Percentiles rank a stretch among this genome's conserved stretches.
Evolutionary conservation across 2,329 filamentous ascomycete genomes (phyloP).

Genomic region (Clonostachys chloroleuca): DNA sequence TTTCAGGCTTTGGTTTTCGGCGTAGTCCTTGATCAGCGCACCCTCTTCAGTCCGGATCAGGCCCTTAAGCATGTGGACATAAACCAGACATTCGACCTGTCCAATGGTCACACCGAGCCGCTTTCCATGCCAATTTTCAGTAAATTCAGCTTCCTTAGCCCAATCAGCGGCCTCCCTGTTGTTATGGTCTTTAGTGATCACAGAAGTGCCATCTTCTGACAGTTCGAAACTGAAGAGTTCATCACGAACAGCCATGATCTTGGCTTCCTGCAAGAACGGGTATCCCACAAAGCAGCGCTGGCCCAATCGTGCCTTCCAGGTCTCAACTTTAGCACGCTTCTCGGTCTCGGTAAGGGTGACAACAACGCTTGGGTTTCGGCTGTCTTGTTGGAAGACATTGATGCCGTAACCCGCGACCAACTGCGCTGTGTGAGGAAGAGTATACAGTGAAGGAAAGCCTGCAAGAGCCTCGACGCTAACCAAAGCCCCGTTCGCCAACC

Average conservation of each 20-base stretch:
- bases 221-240: conserved; percentile 87
- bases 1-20: conserved; percentile 77
- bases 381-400: conserved; percentile 92
- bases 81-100: conserved; percentile 80
- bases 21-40: conserved; percentile 90
- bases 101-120: conserved; percentile 85
- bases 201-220: conserved; percentile 57
- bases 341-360: conserved; percentile 78
- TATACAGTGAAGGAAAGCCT: conserved; percentile 88
- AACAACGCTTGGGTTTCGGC: conserved; percentile 93
- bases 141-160: conserved; percentile 75
- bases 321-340: conserved; percentile 61
- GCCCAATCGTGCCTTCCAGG: conserved; percentile 76
- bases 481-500: conserved; percentile 79
- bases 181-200: conserved; percentile 66
- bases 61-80: conserved; percentile 92
- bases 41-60: conserved; percentile 87
- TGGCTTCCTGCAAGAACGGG: conserved; percentile 91
- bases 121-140: conserved; percentile 87
- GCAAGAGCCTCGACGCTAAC: conserved; percentile 80
- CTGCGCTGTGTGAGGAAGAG: conserved; percentile 75
- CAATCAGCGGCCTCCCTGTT: conserved; percentile 77
- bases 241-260: conserved; percentile 83
- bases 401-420: conserved; percentile 74
- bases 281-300: conserved; percentile 88